Evolutionary conservation across 1,284 basidiomycete genomes (phyloP).

Genomic region (Trichosporon sp.): DNA sequence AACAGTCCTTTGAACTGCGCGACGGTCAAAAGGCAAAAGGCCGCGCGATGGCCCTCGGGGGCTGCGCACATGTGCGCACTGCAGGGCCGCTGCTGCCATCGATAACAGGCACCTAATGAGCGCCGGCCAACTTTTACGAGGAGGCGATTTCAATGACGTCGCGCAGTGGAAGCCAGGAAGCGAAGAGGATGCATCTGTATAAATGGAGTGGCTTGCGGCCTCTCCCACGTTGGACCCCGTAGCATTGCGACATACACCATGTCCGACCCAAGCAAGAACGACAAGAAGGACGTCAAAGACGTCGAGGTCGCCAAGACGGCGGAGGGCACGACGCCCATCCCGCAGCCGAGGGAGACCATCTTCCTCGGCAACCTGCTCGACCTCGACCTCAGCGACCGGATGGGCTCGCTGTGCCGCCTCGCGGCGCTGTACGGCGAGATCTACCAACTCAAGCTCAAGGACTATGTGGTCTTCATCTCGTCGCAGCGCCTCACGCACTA

Average conservation of each 20-base stretch:
- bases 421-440: slow-evolving; percentile 17
- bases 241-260: not conserved
- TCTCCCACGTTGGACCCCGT: not conserved
- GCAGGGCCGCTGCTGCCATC: not conserved
- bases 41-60: not conserved
- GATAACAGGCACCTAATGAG: not conserved
- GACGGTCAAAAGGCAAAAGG: too few relatives aligned
- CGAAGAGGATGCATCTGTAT: not conserved
- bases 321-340: slow-evolving; percentile 8
- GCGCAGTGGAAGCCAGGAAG: not conserved
- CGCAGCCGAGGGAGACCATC: slow-evolving; percentile 12
- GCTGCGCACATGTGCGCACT: not conserved
- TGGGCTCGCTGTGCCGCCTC: slow-evolving; percentile 49
- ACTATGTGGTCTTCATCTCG: slow-evolving; percentile 42
- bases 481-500: slow-evolving; percentile 53
- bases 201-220: not conserved
- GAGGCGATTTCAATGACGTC: not conserved
- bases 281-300: not conserved
- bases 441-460: slow-evolving; percentile 12
- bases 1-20: not conserved
- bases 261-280: not conserved
- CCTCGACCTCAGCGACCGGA: slow-evolving; percentile 17
- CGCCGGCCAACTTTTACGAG: not conserved
- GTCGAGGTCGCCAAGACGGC: not conserved
- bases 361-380: slow-evolving; percentile 49